phyloP scores from a whole-genome alignment of 495 filamentous ascomycete genomes.

The Haplographium delicatum region DNA sequence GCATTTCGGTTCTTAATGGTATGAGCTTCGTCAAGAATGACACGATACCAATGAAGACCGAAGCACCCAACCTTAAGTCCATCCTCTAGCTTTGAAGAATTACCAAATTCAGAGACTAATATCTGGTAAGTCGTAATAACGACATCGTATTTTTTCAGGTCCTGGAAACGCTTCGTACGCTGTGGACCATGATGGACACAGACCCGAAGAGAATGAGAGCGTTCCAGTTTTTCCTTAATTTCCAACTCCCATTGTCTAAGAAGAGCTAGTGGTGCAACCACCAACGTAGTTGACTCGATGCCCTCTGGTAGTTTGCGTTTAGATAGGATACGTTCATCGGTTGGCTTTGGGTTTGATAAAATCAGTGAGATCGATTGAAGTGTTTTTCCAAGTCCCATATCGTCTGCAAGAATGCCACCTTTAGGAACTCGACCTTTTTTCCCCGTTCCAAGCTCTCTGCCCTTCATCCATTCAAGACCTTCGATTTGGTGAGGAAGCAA shows the following conservation, averaged over 20 bases:
- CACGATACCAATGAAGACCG: conserved; percentile 87
- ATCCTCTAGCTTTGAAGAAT: conserved; percentile 41
- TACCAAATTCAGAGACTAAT: conserved; percentile 79
- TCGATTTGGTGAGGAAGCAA: conserved; percentile 90
- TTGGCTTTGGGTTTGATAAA: conserved; percentile 71
- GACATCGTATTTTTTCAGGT: conserved; percentile 81
- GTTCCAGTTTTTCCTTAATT: conserved; percentile 69
- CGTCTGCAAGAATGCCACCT: conserved; percentile 81
- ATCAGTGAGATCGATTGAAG: conserved; percentile 79
- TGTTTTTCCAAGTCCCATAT: conserved; percentile 85
- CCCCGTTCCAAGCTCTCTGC: conserved; percentile 73
- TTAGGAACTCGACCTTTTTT: conserved; percentile 71
- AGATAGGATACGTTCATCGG: conserved; percentile 30
- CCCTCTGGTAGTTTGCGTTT: conserved; percentile 56
- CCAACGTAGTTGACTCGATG: conserved; percentile 74
- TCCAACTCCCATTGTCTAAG: conserved; percentile 98
- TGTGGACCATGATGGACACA: conserved; percentile 84
- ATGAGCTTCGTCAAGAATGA: conserved; percentile 95
- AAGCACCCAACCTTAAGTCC: conserved; percentile 76
- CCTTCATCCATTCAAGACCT: conserved; percentile 88
- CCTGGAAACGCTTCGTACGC: conserved; percentile 69
- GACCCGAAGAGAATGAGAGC: conserved; percentile 65
- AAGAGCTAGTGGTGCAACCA: conserved; percentile 89
- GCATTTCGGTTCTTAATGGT: conserved; percentile 98
- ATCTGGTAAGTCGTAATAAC: conserved; percentile 98